phyloP scores from a whole-genome alignment of 163 green algal genomes.

The Chlamydomonas reinhardtii region DNA sequence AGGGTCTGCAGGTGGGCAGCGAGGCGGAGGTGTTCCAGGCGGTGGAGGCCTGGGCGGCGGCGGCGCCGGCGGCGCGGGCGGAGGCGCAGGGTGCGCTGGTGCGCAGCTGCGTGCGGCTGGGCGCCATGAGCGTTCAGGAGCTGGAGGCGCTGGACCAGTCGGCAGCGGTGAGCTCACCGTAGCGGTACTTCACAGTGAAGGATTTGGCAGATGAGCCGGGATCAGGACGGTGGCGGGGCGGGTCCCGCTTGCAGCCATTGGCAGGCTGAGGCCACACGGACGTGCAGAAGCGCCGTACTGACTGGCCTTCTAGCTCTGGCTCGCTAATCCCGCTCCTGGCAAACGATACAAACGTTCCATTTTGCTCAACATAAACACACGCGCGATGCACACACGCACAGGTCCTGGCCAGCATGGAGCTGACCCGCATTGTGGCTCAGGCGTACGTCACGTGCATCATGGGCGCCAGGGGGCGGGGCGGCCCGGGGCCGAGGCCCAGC shows the following conservation, averaged over 20 bases:
- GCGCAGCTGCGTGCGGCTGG: conserved; percentile 11
- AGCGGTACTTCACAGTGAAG: too few species aligned
- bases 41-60: conserved; percentile 1
- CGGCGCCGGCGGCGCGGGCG: not conserved
- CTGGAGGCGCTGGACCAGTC: conserved; percentile 26
- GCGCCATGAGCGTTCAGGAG: not conserved
- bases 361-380: too few species aligned
- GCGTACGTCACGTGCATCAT: conserved; percentile 24
- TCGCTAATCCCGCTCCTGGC: too few species aligned
- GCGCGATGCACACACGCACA: not conserved
- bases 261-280: too few species aligned
- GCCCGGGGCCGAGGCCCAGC: not conserved
- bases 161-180: too few species aligned
- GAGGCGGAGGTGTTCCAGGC: conserved; percentile 19
- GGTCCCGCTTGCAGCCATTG: too few species aligned
- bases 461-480: not conserved
- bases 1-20: conserved; percentile 21
- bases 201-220: too few species aligned
- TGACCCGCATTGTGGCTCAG: conserved; percentile 26
- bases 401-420: not conserved
- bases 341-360: too few species aligned
- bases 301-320: too few species aligned
- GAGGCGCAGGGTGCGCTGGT: conserved; percentile 1
- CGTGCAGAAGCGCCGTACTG: too few species aligned
- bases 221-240: too few species aligned